Base-by-base conservation (phyloP, 139 green algal genomes). In the Coelastrella sp. region DNA sequence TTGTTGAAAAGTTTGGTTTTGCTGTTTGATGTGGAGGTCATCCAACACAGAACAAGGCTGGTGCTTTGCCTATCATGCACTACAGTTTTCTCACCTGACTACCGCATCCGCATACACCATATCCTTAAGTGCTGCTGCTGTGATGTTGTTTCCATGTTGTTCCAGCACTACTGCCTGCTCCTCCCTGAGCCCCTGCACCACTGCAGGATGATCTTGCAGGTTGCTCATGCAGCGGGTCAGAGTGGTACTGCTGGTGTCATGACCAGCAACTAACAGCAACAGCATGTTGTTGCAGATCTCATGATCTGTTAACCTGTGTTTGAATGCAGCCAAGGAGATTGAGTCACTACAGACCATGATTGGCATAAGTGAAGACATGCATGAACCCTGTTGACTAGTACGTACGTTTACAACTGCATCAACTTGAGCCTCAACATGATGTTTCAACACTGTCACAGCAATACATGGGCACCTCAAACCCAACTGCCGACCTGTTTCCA, bases 91-190 rank as follows among this genome's bases (percentile, higher is more conserved):
- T 50, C 41, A 85, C 78, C 60, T 71, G 0, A 85, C 41, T n/a
- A 85, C 79, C 21, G 79, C 79, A 38, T 85, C 79, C 15, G 79
- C 79, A 38, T 71, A 85, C n/a, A 19, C 21, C 79, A 85, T 85
- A 11, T 78, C 79, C 64, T 60, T 78, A 3, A 85, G 79, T 27
- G 35, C 64, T 27, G 60, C 79, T 17, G 30, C 48, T n/a, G 27
- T 85, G 45, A 85, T 50, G 45, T 19, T 25, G 6, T 25, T 9
- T 2, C 79, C 79, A 50, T 74, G 68, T 27, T 53, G 21, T 9
- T 9, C 67, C 34, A n/a, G 5, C 50, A 86, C 50, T 25, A 3
- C 17, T 51, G 23, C 3, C 79, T 85, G 79, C 64, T 85, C 79
- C 30, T 50, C 64, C 11, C 64, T 50, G 45, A 85, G 64, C 64